Base-by-base conservation (phyloP, 2,329 filamentous ascomycete species). In the Claviceps sp. region DNA sequence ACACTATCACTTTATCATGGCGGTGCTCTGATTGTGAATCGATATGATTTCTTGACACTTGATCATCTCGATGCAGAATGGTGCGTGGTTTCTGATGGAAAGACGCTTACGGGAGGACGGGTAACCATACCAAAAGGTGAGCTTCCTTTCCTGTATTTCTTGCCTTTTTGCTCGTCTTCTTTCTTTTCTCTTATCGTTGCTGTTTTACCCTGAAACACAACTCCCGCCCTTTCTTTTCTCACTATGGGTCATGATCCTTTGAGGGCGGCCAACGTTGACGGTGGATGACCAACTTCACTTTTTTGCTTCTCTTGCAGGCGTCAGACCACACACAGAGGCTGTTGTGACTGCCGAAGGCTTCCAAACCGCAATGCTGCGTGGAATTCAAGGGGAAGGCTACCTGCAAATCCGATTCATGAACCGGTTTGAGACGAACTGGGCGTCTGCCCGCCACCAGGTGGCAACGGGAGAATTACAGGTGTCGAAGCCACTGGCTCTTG, bases 1-100 rank as follows among this genome's bases (percentile, higher is more conserved):
- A 72, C 76, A 8, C 62, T 76, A 11, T 67, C 55, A 0, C 59
- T 77, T 5, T 60, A 71, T 7, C 70, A 69, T 1, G 60, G 67
- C n/a, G 60, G 63, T 2, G 64, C 79, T 2, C 67, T 66, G 4
- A 67, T 80, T 14, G 59, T 73, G 54, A 81, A 79, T 52, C 69
- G 73, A 11, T 78, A 81, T 59, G 77, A 81, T 59, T 79, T 77
- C 52, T 59, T 72, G 37, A 67, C 63, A 0, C 66, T 81, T 4
- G 73, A 77, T 52, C 73, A 79, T 54, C 60, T 81, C 16, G 63
- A 59, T 8, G 74, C 71, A 51, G 61, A 62, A 18, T 76, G 69
- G 68, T 64, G 63, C 22, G 58, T 76, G 16, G 62, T 73, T 8
- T 61, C 65, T 5, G 71, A 73, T 26, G 66, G 70, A 6, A 51